Base-by-base conservation (phyloP, 306 rosid species). In the Calophaca sinica region DNA sequence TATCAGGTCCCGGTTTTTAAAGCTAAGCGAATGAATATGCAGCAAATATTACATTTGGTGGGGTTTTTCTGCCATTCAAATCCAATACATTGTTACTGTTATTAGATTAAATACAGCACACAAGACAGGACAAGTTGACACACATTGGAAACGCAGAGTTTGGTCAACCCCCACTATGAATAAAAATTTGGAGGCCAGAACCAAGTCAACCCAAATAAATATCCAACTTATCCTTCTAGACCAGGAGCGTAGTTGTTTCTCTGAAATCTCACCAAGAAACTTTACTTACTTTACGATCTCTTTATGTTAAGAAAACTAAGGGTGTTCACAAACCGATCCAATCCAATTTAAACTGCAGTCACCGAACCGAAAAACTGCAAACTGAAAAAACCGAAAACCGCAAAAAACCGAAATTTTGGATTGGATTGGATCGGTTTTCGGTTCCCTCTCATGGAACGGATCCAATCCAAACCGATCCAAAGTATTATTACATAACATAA, bases 11-110 rank as follows among this genome's bases (percentile, higher is more conserved):
- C 80, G 58, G 39, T 11, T 70, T 76, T 81, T 63, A 20, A 83
- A 46, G 72, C 62, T 5, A 58, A 70, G 29, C 33, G 71, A 79
- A 65, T 63, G 71, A 79, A 65, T 63, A 75, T 75, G 51, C 68
- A 9, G n/a, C 76, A 75, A 76, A 65, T 79, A 69, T 58, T 57
- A 83, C 4, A 38, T 41, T 76, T 5, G 72, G 77, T 83, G 67
- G 50, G 48, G 2, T 36, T 72, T 72, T 52, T 49, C 28, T 62
- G n/a, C 48, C 68, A 53, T 12, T 33, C 36, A 33, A 4, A 2
- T 45, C 28, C 9, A 46, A 7, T 29, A 28, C 68, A 41, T 38
- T 36, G 32, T 13, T 3, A 58, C 8, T 36, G 13, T 7, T 3
- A 58, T 57, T 32, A 15, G 51, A 62, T n/a, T 52, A 51, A n/a